Evolutionary conservation across 108 stramenopile genomes (phyloP).

Genomic region (Epithemia pelagica): DNA sequence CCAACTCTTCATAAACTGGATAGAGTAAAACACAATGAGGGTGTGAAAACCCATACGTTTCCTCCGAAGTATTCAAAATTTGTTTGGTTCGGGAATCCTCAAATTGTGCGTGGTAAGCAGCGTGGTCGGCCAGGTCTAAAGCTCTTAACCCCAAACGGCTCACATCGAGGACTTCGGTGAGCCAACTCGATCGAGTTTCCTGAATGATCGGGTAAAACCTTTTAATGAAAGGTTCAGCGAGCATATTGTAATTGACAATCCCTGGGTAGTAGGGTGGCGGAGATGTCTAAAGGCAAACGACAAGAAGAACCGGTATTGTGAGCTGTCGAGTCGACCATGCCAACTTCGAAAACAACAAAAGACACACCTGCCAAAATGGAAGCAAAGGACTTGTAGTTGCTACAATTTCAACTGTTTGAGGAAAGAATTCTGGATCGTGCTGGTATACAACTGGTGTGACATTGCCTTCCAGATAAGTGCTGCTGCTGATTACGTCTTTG

Average conservation of each 20-base stretch:
- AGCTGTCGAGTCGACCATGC: neutral
- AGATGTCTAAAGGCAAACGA: slow-evolving; percentile 3
- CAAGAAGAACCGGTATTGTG: too few relatives aligned
- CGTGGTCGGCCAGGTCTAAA: neutral
- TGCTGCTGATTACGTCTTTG: neutral
- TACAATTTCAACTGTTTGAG: too few relatives aligned
- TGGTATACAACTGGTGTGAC: neutral
- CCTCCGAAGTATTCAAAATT: neutral
- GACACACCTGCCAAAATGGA: neutral
- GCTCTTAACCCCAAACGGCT: slow-evolving; percentile 14
- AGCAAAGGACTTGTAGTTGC: neutral
- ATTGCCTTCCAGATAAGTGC: neutral
- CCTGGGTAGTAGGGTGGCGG: neutral
- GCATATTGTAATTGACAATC: neutral
- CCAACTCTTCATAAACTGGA: neutral
- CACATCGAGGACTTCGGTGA: neutral
- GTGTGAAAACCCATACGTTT: neutral
- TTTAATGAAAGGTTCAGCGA: neutral
- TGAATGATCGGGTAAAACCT: neutral
- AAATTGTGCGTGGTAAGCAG: neutral
- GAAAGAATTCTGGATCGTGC: neutral
- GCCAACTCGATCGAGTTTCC: neutral
- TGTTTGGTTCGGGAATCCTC: too few relatives aligned
- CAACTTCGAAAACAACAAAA: neutral
- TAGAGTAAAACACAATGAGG: neutral